A percentile compares a stretch with the other conserved stretches of the same genome.
Conservation (phyloP, 352 stramenopile genomes). For the Plasmopara muralis region DNA sequence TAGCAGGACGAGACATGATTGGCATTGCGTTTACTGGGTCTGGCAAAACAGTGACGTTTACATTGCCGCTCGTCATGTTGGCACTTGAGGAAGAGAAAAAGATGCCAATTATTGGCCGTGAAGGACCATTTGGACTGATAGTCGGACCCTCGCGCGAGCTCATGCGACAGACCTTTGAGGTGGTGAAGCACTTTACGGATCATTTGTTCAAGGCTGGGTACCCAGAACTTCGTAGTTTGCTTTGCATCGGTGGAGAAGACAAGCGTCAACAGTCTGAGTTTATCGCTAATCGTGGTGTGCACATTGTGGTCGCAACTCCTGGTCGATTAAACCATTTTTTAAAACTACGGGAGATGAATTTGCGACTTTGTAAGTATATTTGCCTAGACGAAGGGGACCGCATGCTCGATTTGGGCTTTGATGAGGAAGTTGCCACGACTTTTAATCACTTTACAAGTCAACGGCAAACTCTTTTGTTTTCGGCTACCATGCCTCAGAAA, state of each 20-base stretch:
- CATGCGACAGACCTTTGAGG: conserved; percentile 96
- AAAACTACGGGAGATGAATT: conserved; percentile 91
- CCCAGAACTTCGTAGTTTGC: conserved; percentile 84
- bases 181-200: conserved; percentile 91
- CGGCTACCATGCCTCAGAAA: conserved; percentile 98
- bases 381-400: conserved; percentile 98
- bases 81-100: conserved; percentile 95
- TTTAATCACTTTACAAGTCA: conserved; percentile 98
- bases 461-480: conserved; percentile 98
- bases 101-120: conserved; percentile 88
- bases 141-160: conserved; percentile 96
- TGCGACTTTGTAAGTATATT: conserved; percentile 96
- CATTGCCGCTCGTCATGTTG: conserved; percentile 94
- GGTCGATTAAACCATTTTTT: conserved; percentile 96
- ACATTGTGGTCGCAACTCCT: conserved; percentile 96
- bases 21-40: conserved; percentile 98
- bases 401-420: conserved; percentile 95
- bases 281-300: conserved; percentile 84
- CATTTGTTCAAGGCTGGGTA: conserved; percentile 63
- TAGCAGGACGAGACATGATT: conserved; percentile 96
- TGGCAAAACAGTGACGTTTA: conserved; percentile 99
- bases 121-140: conserved; percentile 97
- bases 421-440: conserved; percentile 91
- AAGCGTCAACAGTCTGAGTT: conserved; percentile 89
- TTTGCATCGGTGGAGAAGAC: conserved; percentile 95